These are phyloP conservation scores for Myrica gale DNA, from an alignment of 306 rosid species.

Conservation along the genomic window DNA sequence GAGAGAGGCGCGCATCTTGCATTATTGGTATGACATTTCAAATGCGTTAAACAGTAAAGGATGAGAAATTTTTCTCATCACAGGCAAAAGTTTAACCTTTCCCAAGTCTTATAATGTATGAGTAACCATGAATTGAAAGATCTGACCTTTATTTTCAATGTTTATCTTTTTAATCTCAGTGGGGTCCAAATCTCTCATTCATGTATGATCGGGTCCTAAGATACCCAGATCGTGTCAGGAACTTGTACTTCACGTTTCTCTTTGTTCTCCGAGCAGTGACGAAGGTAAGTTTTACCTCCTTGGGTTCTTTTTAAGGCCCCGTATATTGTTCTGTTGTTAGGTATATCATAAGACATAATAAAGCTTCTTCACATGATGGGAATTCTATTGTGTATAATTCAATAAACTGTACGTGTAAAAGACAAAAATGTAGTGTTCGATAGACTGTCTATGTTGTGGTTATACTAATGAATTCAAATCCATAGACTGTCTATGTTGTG, in stretches of 20 bases:
- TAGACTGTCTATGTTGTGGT: not conserved
- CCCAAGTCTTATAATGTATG: constrained; percentile 8
- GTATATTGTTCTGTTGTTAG: not conserved
- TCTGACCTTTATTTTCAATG: constrained; percentile 22
- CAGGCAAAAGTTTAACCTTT: not conserved
- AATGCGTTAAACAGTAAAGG: not conserved
- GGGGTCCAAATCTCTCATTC: constrained; percentile 79
- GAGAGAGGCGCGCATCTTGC: too few relatives aligned
- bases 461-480: not conserved
- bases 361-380: not conserved
- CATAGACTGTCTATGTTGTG: not conserved
- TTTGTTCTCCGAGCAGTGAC: constrained; percentile 92
- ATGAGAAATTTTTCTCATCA: not conserved
- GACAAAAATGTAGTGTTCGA: not conserved
- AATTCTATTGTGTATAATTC: not conserved
- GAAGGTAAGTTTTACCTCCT: constrained; percentile 55
- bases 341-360: not conserved
- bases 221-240: constrained; percentile 84
- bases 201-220: constrained; percentile 71
- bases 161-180: constrained; percentile 45
- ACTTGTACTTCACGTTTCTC: constrained; percentile 88
- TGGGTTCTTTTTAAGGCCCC: not conserved
- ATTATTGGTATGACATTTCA: too few relatives aligned
- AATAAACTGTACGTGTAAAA: not conserved
- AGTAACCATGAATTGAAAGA: constrained; percentile 2